Evolutionary conservation across 2,329 filamentous ascomycete species (phyloP).

Genomic region (Diaporthe sp.): DNA sequence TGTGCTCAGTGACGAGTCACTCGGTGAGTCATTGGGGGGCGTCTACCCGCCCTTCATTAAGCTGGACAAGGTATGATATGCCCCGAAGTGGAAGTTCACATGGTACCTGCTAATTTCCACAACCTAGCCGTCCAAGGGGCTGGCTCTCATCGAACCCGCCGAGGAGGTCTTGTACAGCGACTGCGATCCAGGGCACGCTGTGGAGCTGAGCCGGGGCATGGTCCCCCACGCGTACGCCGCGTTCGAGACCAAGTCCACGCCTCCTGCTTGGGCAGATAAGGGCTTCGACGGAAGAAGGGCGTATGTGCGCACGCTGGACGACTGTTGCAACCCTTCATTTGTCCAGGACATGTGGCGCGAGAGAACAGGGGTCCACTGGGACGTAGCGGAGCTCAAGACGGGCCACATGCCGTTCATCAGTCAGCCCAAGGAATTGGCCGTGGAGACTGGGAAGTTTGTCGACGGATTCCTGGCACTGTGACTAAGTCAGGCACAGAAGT

Average conservation of each 20-base stretch:
- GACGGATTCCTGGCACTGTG: background rate
- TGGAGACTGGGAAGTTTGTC: conserved; percentile 39
- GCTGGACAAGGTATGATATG: conserved; percentile 7
- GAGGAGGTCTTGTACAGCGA: conserved; percentile 30
- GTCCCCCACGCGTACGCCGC: conserved; percentile 40
- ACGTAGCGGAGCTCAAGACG: conserved; percentile 45
- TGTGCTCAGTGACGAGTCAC: conserved; percentile 11
- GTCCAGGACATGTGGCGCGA: conserved; percentile 45
- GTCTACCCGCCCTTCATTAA: conserved; percentile 16
- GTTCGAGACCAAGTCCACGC: conserved; percentile 5
- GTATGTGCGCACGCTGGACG: conserved; percentile 35
- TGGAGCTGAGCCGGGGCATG: background rate
- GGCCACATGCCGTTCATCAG: conserved; percentile 48
- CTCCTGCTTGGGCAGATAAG: conserved; percentile 24
- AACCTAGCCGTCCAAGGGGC: conserved; percentile 11
- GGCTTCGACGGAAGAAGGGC: conserved; percentile 29
- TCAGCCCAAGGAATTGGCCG: conserved; percentile 42
- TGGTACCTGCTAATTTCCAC: background rate
- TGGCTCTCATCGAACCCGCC: conserved; percentile 19
- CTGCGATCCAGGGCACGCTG: background rate
- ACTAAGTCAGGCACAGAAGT: background rate
- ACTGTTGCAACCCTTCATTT: conserved; percentile 43
- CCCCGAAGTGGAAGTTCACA: too few species aligned
- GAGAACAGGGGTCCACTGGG: conserved; percentile 45
- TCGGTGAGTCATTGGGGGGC: background rate